Base-by-base conservation (phyloP, 2,329 filamentous ascomycete genomes). In the Ampelomyces quisqualis region DNA sequence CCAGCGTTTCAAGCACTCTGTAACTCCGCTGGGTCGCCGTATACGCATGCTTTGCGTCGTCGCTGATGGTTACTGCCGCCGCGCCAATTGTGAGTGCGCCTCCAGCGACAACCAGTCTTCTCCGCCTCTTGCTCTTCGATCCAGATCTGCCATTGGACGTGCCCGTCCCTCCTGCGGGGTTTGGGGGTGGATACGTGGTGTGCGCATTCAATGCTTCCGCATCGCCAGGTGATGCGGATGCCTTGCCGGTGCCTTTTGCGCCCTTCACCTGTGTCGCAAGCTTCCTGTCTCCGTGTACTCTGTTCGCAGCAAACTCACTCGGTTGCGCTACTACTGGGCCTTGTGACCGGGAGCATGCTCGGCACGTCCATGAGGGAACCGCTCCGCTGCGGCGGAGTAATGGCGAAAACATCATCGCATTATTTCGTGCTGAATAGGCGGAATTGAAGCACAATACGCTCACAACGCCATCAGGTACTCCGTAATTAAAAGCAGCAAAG, bases 11-110 rank as follows among this genome's bases (percentile, higher is more conserved):
- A 8, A 84, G 82, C 15, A 97, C 91, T 48, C 91, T 80, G 7
- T 86, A 86, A 22, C 86, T 86, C 52, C 91, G 79, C 70, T 89
- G 84, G 2, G 80, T 80, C 8, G 88, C 86, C 37, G 84, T 80
- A 63, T 88, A 91, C 22, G 79, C 77, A 72, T 88, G 83, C 67
- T 85, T 86, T 51, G 89, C 82, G 53, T 95, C 83, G 35, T 83
- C 78, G 31, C 72, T 77, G 53, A 80, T 74, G 7, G 74, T 71
- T 34, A 80, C 64, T 5, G 70, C 70, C 11, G 64, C 70, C 6
- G 70, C 69, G 21, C 69, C 69, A 11, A 77, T 34, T 9, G 39
- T 56, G 10, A 59, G 32, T 27, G 55, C 62, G 11, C 58, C 55
- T 6, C 59, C 57, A 15, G 57, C 47, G 20, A 67, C 34, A 13